Evolutionary conservation across 1,139 yeast genomes (phyloP), one percentile per base, ranked within the genome.

Genomic region (Debaryomycetaceae sp.): DNA sequence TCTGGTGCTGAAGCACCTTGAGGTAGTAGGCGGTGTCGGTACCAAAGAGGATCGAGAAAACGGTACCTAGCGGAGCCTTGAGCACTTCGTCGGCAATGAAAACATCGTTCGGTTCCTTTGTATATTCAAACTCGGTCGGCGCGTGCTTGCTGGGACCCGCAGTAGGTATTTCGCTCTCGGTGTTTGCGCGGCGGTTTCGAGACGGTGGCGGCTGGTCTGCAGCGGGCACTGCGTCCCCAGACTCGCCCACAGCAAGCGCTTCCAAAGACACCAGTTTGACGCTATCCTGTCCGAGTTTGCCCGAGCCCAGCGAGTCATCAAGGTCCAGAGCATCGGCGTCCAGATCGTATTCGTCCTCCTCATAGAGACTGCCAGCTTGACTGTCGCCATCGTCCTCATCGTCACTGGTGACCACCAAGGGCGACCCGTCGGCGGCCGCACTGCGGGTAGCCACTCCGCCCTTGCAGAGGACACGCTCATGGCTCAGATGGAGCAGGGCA

Each of bases 61-160:
- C 72, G 0, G 77, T 82, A 2, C 97, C 97, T 15, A 86, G 44
- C 0, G 98, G 97, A 0, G 87, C 95, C 29, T 62, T 53, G 26
- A 82, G 50, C 1, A 58, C 55, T 23, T 77, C 85, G 20, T 78
- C 80, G 7, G 66, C 51, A 27, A 87, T 65, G 27, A 74, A 62
- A 3, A 73, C 72, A 35, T 87, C 95, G 15, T 64, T 68, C 3
- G 73, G 49, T 21, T 67, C 72, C 32, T 72, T 66, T 5, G 59
- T 59, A 45, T 75, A 75, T 7, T 53, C 59, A 22, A 46, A 41
- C 1, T 47, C 49, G 0, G 67, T 61, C 3, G 67, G 56, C 2
- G 45, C 50, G 36, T 65, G 70, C 1, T 57, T 46, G 19, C 43
- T 29, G 0, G 70, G 69, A 1, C 69, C 70, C 10, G 53, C 45